These are phyloP conservation scores for Carex scoparia DNA, from an alignment of 176 grass and related monocot species.

Conservation along the genomic window DNA sequence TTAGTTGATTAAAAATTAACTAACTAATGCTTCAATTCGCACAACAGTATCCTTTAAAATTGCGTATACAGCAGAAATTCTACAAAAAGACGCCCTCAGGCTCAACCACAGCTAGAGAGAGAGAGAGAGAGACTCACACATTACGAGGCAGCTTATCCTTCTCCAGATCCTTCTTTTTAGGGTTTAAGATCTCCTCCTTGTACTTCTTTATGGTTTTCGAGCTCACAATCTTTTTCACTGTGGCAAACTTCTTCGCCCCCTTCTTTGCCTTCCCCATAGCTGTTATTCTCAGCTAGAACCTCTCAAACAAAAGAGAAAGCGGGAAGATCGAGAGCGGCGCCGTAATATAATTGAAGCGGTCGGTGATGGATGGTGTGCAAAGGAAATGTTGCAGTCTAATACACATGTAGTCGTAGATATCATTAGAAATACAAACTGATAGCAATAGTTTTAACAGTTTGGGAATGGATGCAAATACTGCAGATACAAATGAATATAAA, in stretches of 20 bases:
- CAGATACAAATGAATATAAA: too few species aligned
- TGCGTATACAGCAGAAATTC: background rate
- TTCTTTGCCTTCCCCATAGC: constrained; percentile 75
- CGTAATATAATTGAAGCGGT: background rate
- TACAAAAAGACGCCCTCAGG: background rate
- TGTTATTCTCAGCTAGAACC: background rate
- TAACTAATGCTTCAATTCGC: background rate
- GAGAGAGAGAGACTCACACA: constrained; percentile 40
- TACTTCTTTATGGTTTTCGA: constrained; percentile 80
- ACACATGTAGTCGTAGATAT: too few species aligned
- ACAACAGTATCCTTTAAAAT: background rate
- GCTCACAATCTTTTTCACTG: constrained; percentile 71
- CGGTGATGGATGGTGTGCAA: too few species aligned
- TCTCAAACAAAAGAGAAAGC: background rate
- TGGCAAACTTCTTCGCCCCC: constrained; percentile 42
- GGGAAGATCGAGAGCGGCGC: background rate
- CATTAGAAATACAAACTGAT: too few species aligned
- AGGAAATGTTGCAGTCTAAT: too few species aligned
- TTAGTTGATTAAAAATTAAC: background rate
- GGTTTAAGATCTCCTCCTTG: constrained; percentile 80
- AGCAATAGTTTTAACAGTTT: too few species aligned
- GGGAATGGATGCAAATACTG: too few species aligned
- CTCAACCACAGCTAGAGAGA: too few species aligned
- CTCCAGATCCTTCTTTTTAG: constrained; percentile 57
- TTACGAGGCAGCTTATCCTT: constrained; percentile 76